phyloP scores from a whole-genome alignment of 2,329 filamentous ascomycete species.

The Trichoderma harzianum region DNA sequence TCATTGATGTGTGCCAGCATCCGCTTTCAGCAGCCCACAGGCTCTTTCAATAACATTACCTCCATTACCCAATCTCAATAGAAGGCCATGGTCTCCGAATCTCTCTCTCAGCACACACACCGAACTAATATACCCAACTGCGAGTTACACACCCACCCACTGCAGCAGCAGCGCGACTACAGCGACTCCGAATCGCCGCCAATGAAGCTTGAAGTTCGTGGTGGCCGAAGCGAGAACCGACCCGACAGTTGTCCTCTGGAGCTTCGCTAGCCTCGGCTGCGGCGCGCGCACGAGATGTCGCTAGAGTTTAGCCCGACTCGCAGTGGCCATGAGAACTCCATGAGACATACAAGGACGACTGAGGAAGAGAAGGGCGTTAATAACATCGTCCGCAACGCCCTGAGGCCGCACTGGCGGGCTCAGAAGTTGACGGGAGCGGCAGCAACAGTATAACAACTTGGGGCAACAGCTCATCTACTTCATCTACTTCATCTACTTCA shows the following conservation, averaged over 20 bases:
- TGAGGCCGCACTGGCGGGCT: conserved; percentile 79
- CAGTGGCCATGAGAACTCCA: conserved; percentile 56
- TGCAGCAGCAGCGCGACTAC: conserved; percentile 40
- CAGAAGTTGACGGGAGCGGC: conserved; percentile 62
- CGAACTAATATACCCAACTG: conserved; percentile 69
- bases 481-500: too few species aligned
- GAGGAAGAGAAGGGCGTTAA: conserved; percentile 86
- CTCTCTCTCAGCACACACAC: conserved; percentile 67
- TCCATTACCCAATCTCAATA: conserved; percentile 52
- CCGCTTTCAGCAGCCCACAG: conserved; percentile 63
- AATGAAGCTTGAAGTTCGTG: conserved; percentile 25
- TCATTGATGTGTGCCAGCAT: conserved; percentile 37
- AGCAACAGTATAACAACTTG: too few species aligned
- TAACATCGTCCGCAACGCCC: conserved; percentile 76
- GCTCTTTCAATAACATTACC: conserved; percentile 67
- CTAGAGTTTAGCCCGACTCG: conserved; percentile 30
- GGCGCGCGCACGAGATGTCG: conserved; percentile 41
- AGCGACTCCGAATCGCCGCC: conserved; percentile 43
- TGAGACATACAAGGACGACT: conserved; percentile 62
- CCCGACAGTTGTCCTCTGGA: conserved; percentile 41
- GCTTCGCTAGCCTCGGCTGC: conserved; percentile 51
- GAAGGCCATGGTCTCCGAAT: conserved; percentile 61
- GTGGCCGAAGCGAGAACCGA: conserved; percentile 19
- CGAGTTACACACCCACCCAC: conserved; percentile 66
- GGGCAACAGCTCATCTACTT: too few species aligned